phyloP scores from a whole-genome alignment of 768 basidiomycete species.

The Leucosporidium yakuticum region DNA sequence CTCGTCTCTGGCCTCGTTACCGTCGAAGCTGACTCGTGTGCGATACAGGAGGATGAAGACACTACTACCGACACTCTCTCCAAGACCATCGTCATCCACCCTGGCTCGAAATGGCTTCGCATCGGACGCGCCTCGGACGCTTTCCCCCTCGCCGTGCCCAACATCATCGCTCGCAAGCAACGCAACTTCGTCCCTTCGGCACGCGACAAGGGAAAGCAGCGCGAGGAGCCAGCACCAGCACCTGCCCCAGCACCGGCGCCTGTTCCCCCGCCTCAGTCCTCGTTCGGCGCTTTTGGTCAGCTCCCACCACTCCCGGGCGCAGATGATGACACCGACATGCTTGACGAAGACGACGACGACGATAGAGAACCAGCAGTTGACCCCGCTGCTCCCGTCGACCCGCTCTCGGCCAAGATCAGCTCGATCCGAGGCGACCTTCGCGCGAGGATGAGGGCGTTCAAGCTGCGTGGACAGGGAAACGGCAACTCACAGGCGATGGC shows the following conservation, averaged over 20 bases:
- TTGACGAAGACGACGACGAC: background rate
- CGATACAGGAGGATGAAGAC: constrained; percentile 1
- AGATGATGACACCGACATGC: constrained; percentile 21
- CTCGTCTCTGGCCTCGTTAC: background rate
- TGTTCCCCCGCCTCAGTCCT: background rate
- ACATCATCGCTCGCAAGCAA: constrained; percentile 34
- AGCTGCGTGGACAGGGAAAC: constrained; percentile 56
- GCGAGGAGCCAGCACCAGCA: background rate
- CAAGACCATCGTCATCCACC: constrained; percentile 39
- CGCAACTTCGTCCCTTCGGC: background rate
- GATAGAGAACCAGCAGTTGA: background rate
- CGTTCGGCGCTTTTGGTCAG: too few relatives aligned
- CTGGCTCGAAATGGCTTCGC: constrained; percentile 38
- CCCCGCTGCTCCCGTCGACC: background rate
- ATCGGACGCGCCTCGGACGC: constrained; percentile 36
- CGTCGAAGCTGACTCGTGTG: background rate
- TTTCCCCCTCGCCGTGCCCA: constrained; percentile 34
- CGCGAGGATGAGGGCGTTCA: constrained; percentile 48
- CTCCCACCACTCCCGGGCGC: constrained; percentile 15
- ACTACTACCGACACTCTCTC: constrained; percentile 21
- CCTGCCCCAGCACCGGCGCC: background rate
- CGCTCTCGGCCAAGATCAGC: constrained; percentile 64
- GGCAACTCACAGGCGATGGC: constrained; percentile 40
- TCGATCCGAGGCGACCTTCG: constrained; percentile 44
- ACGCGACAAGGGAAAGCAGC: background rate